A percentile compares a stretch with the other conserved stretches of the same genome.
Evolutionary conservation across 108 stramenopile genomes (phyloP).

Genomic region (Aurantiochytrium sp.): DNA sequence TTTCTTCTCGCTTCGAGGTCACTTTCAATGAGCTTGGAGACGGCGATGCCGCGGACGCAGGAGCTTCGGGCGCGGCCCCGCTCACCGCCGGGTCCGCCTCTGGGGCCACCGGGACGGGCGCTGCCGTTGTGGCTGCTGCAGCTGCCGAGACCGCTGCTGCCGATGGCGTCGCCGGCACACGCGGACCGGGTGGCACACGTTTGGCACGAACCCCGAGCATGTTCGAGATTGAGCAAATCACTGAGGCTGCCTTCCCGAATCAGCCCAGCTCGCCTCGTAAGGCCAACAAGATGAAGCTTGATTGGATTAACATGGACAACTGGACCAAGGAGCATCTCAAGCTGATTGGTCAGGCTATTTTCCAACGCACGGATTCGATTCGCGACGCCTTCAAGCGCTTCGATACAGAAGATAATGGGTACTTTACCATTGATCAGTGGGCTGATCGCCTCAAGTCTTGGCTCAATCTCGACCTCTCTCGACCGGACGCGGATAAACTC

Average conservation of each 20-base stretch:
- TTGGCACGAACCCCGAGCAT: background rate
- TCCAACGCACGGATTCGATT: background rate
- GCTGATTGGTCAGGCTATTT: background rate
- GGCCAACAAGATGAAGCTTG: constrained; percentile 24
- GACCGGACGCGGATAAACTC: background rate
- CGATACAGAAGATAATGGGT: background rate
- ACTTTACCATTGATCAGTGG: constrained; percentile 22
- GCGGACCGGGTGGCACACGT: background rate
- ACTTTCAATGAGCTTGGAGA: constrained; percentile 30
- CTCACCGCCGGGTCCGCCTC: background rate
- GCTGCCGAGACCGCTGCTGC: background rate
- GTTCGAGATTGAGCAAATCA: constrained; percentile 2
- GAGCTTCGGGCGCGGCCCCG: too few species aligned
- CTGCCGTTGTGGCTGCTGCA: too few species aligned
- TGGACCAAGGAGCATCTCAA: constrained; percentile 25
- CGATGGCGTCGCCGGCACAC: background rate
- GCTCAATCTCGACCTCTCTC: constrained; percentile 5
- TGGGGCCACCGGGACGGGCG: background rate
- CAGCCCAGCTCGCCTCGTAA: constrained; percentile 11
- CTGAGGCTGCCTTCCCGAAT: background rate
- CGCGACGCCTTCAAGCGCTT: constrained; percentile 8
- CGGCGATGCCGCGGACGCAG: background rate
- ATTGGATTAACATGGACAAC: constrained; percentile 19
- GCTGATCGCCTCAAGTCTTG: constrained; percentile 4
- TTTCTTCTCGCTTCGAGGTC: constrained; percentile 36